Base-by-base conservation (phyloP, 805 yeast genomes). In the Vanderwaltozyma tropicalis region DNA sequence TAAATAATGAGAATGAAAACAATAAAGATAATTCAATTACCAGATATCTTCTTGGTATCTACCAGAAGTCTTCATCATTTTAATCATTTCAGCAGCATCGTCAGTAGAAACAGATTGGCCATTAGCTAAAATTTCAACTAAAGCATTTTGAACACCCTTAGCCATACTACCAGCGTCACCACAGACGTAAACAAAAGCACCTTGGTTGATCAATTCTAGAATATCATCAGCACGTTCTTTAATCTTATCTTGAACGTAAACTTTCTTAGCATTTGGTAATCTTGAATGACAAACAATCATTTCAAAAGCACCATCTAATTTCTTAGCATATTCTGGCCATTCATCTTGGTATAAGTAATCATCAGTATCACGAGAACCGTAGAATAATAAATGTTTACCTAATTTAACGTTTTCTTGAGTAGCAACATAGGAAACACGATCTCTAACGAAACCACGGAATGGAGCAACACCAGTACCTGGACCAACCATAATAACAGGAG, bases 401-500 rank as follows among this genome's bases (percentile, higher is more conserved):
- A 84, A 63, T 10, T 67, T 72, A 38, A 60, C 60, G 17, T 39
- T 42, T 9, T 46, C 49, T 47, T 69, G 67, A 32, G 58, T 59
- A 41, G 67, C 67, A 11, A 63, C 64, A 53, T 67, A 73, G 28
- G 64, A 59, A n/a, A 78, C 82, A 53, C 88, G 80, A 58, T 89
- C 98, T 66, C 94, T 78, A 27, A 89, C 63, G 49, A 89, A 89
- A 3, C 95, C 98, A 66, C 98, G 79, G 69, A 92, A 85, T 44
- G 98, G 98, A 9, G 98, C 97, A 35, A 89, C 89, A 61, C 98
- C 98, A 3, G 98, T 92, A 47, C 98, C 98, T 32, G 98, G 97
- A 21, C 98, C 98, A 53, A 89, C 72, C 81, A 88, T 75, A 51
- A 89, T 86, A 17, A 89, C 71, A 14, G 97, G 96, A 24, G 79